phyloP scores from a whole-genome alignment of 139 green algal genomes.

The Picochlorum sp. region DNA sequence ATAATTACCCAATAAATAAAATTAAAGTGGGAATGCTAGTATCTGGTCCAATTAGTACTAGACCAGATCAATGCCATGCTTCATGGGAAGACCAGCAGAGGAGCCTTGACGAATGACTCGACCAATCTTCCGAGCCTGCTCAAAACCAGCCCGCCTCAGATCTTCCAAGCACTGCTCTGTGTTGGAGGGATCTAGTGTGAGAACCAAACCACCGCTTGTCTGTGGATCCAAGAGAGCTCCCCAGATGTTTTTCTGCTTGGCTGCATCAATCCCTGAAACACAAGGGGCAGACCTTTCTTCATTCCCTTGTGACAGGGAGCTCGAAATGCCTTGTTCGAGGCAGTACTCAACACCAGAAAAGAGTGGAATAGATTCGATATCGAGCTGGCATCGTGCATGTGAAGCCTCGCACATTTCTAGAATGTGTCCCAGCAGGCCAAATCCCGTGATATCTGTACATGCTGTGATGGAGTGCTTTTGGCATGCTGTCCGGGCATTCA shows the following conservation, averaged over 20 bases:
- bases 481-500: slow-evolving; percentile 38
- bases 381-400: slow-evolving; percentile 35
- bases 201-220: slow-evolving; percentile 62
- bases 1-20: too few relatives aligned
- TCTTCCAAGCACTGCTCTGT: slow-evolving; percentile 35
- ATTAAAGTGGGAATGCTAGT: too few relatives aligned
- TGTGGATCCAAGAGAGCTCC: slow-evolving; percentile 74
- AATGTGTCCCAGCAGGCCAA: slow-evolving; percentile 79
- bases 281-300: background rate
- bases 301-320: slow-evolving; percentile 59
- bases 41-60: too few relatives aligned
- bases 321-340: slow-evolving; percentile 32
- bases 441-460: slow-evolving; percentile 89
- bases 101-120: slow-evolving; percentile 8
- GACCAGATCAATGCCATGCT: too few relatives aligned
- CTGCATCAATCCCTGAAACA: background rate
- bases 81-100: too few relatives aligned
- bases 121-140: slow-evolving; percentile 40
- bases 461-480: slow-evolving; percentile 37
- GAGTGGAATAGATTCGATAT: slow-evolving; percentile 40
- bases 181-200: slow-evolving; percentile 33
- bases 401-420: slow-evolving; percentile 58
- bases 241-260: slow-evolving; percentile 12
- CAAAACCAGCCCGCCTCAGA: slow-evolving; percentile 42
- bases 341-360: slow-evolving; percentile 48